Percentiles rank a stretch among this genome's conserved stretches.
phyloP scores from a whole-genome alignment of 371 early-diverging fungal species.

The Rhizomucor pusillus region DNA sequence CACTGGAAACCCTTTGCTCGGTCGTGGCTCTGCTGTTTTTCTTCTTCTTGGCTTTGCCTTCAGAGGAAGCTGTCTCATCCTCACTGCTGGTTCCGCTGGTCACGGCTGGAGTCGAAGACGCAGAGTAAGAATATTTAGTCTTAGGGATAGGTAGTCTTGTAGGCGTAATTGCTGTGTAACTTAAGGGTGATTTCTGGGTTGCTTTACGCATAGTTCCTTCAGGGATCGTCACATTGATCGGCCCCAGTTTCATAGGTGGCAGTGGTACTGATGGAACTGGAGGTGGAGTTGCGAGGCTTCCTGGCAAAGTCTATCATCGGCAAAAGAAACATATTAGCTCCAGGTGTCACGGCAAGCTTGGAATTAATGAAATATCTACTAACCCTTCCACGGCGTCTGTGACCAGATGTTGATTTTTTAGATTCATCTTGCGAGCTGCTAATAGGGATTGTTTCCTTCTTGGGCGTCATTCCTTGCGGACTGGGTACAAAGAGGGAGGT shows the following conservation, averaged over 20 bases:
- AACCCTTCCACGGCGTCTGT: slow-evolving; percentile 17
- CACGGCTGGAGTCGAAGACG: slow-evolving; percentile 3
- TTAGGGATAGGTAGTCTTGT: slow-evolving; percentile 20
- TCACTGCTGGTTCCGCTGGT: slow-evolving; percentile 17
- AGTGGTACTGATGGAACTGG: slow-evolving; percentile 32
- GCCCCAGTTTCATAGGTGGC: slow-evolving; percentile 54
- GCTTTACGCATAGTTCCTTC: slow-evolving; percentile 1
- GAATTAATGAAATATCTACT: slow-evolving; percentile 5
- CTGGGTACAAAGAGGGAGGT: no score
- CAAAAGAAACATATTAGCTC: background rate
- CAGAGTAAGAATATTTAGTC: slow-evolving; percentile 1
- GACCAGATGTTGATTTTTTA: slow-evolving; percentile 4
- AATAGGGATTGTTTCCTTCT: no score
- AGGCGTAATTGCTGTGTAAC: slow-evolving; percentile 15
- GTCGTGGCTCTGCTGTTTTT: slow-evolving; percentile 1
- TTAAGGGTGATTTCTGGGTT: slow-evolving; percentile 11
- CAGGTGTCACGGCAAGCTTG: background rate
- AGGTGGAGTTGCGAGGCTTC: slow-evolving; percentile 38
- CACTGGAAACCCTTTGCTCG: background rate
- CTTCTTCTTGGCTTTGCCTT: slow-evolving; percentile 4
- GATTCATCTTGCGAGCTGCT: background rate
- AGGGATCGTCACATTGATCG: slow-evolving; percentile 28
- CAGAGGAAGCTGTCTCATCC: slow-evolving; percentile 10
- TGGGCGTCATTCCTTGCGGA: background rate
- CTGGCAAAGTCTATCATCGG: slow-evolving; percentile 38